Base-by-base conservation (phyloP, 257 asterid species). In the Galeopsis tetrahit region DNA sequence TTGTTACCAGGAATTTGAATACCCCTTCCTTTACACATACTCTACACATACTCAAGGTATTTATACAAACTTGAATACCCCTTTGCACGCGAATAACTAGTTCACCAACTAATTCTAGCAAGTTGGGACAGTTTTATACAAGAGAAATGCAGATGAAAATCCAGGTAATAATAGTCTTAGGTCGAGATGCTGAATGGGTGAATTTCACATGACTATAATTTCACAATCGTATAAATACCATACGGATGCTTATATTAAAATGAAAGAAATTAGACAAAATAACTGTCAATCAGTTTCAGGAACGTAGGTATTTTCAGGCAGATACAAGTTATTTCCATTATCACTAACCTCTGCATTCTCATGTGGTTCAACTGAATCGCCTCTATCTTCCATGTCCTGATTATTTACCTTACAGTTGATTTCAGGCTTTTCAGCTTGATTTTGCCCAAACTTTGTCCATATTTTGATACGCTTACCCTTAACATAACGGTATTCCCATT, bases 391-490 rank as follows among this genome's bases (percentile, higher is more conserved):
- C 64, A 51, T 39, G 35, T 79, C 77, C 4, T 78, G 55, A 42
- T 79, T 58, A 4, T 63, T 73, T 62, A 9, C 58, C 68, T 52
- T 75, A 28, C 55, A 17, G 38, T 31, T 73, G 36, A 44, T 51
- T 10, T 31, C 62, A n/a, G 75, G 51, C 71, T 63, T 51, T 10
- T 31, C 62, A n/a, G 75, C 51, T 73, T 63, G 66, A 49, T 60
- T 64, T 58, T 60, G 52, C 21, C 28, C 56, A 49, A 73, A 82
- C 66, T 87, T 79, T 10, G 81, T 73, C 80, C 85, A 85, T 63
- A 94, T 66, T 87, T 81, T 89, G 57, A 93, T 61, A 32, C 96
- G 96, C 86, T 84, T 91, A 51, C 97, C 97, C 79, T 88, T 89
- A 28, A 89, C 38, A 63, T 89, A 91, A 4, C 84, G 86, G 70